phyloP scores from a whole-genome alignment of 345 rosid genomes.

The Adansonia digitata region DNA sequence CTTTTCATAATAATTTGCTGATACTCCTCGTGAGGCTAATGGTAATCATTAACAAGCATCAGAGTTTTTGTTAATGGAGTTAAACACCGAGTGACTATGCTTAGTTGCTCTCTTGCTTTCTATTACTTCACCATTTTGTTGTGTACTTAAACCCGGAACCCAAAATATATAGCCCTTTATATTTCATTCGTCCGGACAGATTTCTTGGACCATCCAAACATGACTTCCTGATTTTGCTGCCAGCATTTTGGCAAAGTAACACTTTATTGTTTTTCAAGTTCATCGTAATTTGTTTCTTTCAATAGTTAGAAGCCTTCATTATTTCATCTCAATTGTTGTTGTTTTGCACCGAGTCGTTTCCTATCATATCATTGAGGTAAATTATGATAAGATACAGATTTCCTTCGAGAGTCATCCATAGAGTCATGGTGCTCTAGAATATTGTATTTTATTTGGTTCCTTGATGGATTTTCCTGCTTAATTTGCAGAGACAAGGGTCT shows the following conservation, averaged over 20 bases:
- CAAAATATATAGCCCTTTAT: not conserved
- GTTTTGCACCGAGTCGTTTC: not conserved
- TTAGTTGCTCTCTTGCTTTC: not conserved
- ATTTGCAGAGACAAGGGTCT: conserved; percentile 34
- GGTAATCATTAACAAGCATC: not conserved
- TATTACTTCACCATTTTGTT: not conserved
- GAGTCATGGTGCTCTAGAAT: not conserved
- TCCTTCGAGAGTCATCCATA: not conserved
- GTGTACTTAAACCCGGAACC: not conserved
- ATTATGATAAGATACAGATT: not conserved
- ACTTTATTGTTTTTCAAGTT: not conserved
- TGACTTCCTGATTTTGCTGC: not conserved
- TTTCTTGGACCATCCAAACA: not conserved
- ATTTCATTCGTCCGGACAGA: not conserved
- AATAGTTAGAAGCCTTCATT: not conserved
- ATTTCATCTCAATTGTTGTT: not conserved
- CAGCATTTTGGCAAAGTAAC: not conserved
- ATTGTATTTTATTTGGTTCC: not conserved
- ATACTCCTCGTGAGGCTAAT: not conserved
- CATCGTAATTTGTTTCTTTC: not conserved
- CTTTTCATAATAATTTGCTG: not conserved
- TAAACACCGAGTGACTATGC: not conserved
- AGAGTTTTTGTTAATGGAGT: not conserved
- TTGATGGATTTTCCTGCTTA: conserved; percentile 5
- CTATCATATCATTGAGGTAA: not conserved